Base-by-base conservation (phyloP, 116 monocot genomes). In the Dioscorea cayenensis region DNA sequence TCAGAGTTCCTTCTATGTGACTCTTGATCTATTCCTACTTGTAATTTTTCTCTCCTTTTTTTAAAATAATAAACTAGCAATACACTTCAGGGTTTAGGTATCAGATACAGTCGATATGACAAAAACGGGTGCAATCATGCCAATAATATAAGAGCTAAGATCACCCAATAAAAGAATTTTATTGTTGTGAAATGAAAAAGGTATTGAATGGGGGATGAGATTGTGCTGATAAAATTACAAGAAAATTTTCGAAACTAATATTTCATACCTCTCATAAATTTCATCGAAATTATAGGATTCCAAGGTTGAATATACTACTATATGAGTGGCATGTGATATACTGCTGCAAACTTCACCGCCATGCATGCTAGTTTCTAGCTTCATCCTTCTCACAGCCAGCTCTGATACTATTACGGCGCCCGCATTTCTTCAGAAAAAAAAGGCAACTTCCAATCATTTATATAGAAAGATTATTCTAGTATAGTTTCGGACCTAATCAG, bases 331-430 rank as follows among this genome's bases (percentile, higher is more conserved):
- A 72, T 28, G 22, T 28, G 71, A 51, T 67, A 91, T 78, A 66
- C 65, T 77, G 38, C 69, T 75, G 66, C 82, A 83, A 29, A 91
- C 74, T 82, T 84, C 83, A 86, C 94, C 94, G 62, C 89, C 91
- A 75, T 55, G 81, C 86, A 87, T 80, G 25, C 69, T 72, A 69
- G 84, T 76, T 61, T 99, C 94, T 64, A 91, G 89, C 63, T 67
- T 82, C 85, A 94, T 82, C 72, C 91, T 87, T 87, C 82, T 86
- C 60, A 82, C 70, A 49, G 85, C 84, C 80, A 94, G 74, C 66
- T 94, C 87, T 50, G 83, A 85, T 82, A 87, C 65, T 29, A 79
- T 70, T 77, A 82, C 84, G 66, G 51, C 70, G 36, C 82, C 79
- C 9, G 9, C 66, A 82, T 94, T 81, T 79, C 99, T 99, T 78